Evolutionary conservation across 2,329 filamentous ascomycete genomes (phyloP).

Genomic region (Xylaria sp.): DNA sequence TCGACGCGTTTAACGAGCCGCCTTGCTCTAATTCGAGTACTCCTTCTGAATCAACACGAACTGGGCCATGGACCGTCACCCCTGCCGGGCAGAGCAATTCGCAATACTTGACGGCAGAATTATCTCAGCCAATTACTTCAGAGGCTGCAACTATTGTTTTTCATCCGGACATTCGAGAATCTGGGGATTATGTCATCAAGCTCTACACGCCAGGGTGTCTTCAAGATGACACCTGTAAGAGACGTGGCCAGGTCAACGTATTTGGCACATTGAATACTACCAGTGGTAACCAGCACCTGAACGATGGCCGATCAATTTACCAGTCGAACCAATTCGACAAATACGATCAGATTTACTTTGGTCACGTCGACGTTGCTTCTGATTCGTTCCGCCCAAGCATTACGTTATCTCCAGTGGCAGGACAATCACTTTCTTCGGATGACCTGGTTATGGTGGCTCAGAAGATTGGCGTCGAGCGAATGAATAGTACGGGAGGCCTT

Average conservation of each 20-base stretch:
- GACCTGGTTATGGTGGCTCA: conserved; percentile 86
- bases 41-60: conserved; percentile 69
- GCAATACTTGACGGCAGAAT: conserved; percentile 74
- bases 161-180: conserved; percentile 81
- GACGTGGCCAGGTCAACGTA: conserved; percentile 81
- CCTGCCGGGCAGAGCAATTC: conserved; percentile 73
- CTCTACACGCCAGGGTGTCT: conserved; percentile 92
- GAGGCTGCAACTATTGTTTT: conserved; percentile 75
- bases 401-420: conserved; percentile 72
- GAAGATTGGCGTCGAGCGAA: conserved; percentile 76
- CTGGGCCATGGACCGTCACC: conserved; percentile 75
- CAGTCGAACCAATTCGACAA: conserved; percentile 98
- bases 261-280: conserved; percentile 70
- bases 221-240: conserved; percentile 76
- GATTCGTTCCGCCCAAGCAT: conserved; percentile 79
- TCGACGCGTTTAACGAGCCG: conserved; percentile 88
- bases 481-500: conserved; percentile 77
- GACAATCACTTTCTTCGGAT: conserved; percentile 59
- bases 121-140: conserved; percentile 61
- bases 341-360: conserved; percentile 90
- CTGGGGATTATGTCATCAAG: conserved; percentile 89
- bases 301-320: conserved; percentile 67
- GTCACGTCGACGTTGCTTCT: conserved; percentile 77
- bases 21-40: conserved; percentile 70
- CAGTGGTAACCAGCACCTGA: conserved; percentile 47